Base-by-base conservation (phyloP, 1,284 basidiomycete genomes). In the Puccinia novopanici region DNA sequence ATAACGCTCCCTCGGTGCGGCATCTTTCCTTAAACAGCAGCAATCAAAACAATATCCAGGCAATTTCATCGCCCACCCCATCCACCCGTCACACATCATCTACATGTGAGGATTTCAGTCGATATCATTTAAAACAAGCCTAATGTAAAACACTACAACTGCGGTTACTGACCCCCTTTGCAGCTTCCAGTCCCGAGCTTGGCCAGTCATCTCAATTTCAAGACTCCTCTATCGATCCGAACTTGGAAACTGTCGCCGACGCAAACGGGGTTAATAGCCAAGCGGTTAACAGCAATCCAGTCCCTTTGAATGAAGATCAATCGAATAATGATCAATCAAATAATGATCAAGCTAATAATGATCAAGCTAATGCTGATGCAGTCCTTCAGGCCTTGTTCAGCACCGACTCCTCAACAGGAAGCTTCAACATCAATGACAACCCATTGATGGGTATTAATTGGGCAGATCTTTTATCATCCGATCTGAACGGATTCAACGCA, bases 191-290 rank as follows among this genome's bases (percentile, higher is more conserved):
- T n/a, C 68, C 68, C 17, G 37, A 67, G 9, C 27, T 54, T 6
- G 65, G 30, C 30, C 63, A 22, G 30, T 67, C 57, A 37, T 22
- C 63, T 27, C 48, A 34, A 30, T 68, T 57, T 48, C 40, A 42
- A 17, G 76, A 68, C 34, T 71, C 76, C 3, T 52, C 76, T 37
- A 78, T 78, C 8, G 76, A 70, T 50, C 76, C 67, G 2, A 78
- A 78, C 67, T 54, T 76, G 37, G 75, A 76, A 67, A 57, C 65
- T 30, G 24, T 42, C n/a, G 2, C 59, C n/a, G 45, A 67, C n/a
- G 27, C 27, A 27, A 71, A 52, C 48, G 45, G 48, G 42, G 19
- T 24, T 27, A 52, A 13, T 30, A 40, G 65, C 45, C 30, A 55
- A n/a, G 45, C 52, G 45, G 40, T 50, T 22, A 67, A n/a, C 40